Base-by-base conservation (phyloP, 257 asterid species). In the Ehretia macrophylla region DNA sequence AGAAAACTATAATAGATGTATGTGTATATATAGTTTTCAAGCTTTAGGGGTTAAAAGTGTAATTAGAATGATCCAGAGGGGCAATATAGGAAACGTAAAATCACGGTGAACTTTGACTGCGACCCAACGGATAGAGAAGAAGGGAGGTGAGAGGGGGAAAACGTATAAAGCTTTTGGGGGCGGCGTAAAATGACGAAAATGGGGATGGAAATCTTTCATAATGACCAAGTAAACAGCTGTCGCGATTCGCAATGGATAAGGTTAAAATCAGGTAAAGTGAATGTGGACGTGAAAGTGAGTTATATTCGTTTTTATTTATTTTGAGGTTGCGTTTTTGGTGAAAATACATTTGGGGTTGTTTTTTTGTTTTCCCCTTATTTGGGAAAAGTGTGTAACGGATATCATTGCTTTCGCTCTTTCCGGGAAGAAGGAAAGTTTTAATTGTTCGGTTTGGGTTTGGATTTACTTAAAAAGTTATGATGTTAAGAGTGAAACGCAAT, bases 171-270 rank as follows among this genome's bases (percentile, higher is more conserved):
- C 17, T 17, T 18, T 66, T 61, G 21, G 71, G 55, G 16, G 12
- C 17, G 5, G 40, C 0, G 46, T 18, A 59, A 81, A 86, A 79
- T 60, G 77, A 83, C 92, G 50, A 60, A 69, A 77, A 69, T 63
- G 81, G 71, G 68, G 73, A 40, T 27, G 9, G 55, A 22, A 47
- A 14, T 27, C 14, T 78, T 72, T 57, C 86, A 77, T 79, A 17
- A 12, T 57, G 60, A 32, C 56, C 88, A 86, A 77, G 86, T 59
- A 35, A 58, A 59, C 55, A 55, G 51, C n/a, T 49, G 52, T 42
- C 14, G 17, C 21, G 8, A 47, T 42, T 59, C 66, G 21, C 46
- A 20, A 48, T 55, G 70, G 66, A 75, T 59, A 58, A 47, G 44
- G 20, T 16, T 20, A 20, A 14, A 42, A 42, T 42, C 47, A 42